Percentiles rank a stretch among this genome's conserved stretches.
Conservation (phyloP, 768 basidiomycete species). For the Collybiopsis confluens region DNA sequence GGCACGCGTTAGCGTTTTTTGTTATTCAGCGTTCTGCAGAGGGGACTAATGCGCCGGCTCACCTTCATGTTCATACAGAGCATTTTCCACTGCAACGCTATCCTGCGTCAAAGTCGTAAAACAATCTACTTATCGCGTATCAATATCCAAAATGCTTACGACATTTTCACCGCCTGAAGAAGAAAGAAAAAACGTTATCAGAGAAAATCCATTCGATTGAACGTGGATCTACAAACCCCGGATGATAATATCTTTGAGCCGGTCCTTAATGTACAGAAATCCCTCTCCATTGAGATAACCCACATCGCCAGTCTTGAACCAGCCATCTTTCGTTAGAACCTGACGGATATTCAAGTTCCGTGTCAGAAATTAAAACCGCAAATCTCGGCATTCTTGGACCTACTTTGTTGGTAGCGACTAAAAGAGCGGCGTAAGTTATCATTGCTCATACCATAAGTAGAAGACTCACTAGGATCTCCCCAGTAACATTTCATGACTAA, state of each 20-base stretch:
- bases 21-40: too few relatives aligned
- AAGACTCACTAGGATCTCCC: slow-evolving; percentile 25
- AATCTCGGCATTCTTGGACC: neutral
- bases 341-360: too few relatives aligned
- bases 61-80: slow-evolving; percentile 26
- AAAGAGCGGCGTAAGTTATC: too few relatives aligned
- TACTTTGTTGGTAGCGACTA: slow-evolving; percentile 18
- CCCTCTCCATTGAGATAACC: slow-evolving; percentile 29
- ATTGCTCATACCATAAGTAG: too few relatives aligned
- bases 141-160: slow-evolving; percentile 14
- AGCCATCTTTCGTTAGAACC: slow-evolving; percentile 27
- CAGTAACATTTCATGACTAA: slow-evolving; percentile 32
- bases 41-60: too few relatives aligned
- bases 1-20: too few relatives aligned
- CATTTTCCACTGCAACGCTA: slow-evolving; percentile 28
- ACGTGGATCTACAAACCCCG: slow-evolving; percentile 12
- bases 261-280: slow-evolving; percentile 27
- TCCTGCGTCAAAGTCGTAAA: slow-evolving; percentile 17
- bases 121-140: neutral
- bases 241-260: slow-evolving; percentile 34
- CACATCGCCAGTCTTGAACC: slow-evolving; percentile 30
- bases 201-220: neutral
- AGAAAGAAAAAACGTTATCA: neutral
- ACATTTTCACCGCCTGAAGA: slow-evolving; percentile 29
- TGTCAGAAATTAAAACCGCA: too few relatives aligned